Conservation (phyloP, 2,329 filamentous ascomycete genomes). For the Fusarium subglutinans region DNA sequence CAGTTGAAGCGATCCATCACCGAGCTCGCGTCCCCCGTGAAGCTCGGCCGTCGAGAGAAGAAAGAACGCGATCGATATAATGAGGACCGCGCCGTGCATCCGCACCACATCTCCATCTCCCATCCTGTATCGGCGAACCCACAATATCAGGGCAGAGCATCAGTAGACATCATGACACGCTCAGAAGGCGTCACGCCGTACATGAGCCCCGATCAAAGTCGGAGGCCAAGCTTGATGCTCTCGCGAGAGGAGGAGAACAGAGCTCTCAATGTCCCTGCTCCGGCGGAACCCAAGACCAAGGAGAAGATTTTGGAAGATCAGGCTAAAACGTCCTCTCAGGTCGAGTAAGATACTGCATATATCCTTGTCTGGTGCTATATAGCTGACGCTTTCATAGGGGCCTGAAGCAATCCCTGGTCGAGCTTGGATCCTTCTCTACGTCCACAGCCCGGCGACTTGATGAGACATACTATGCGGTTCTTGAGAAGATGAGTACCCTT, state of each 20-base stretch:
- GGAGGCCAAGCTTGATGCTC: conserved; percentile 53
- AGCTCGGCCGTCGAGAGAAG: conserved; percentile 49
- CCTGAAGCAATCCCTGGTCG: conserved; percentile 60
- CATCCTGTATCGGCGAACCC: conserved; percentile 39
- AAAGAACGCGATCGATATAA: conserved; percentile 42
- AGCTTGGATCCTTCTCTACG: conserved; percentile 69
- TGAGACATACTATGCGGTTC: conserved; percentile 76
- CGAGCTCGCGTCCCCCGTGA: conserved; percentile 60
- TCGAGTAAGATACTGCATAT: conserved; percentile 43
- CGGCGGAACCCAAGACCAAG: conserved; percentile 38
- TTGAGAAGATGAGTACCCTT: conserved; percentile 73
- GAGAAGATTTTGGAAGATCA: conserved; percentile 54
- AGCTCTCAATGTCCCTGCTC: conserved; percentile 10
- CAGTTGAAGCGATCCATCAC: conserved; percentile 66
- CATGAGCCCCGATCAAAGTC: conserved; percentile 55
- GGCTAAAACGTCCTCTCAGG: conserved; percentile 42
- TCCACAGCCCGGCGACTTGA: conserved; percentile 73
- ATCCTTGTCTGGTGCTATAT: not conserved
- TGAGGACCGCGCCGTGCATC: conserved; percentile 43
- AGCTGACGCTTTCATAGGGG: conserved; percentile 49
- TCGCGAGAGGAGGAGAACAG: conserved; percentile 43
- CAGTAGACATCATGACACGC: conserved; percentile 56
- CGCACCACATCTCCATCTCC: conserved; percentile 27
- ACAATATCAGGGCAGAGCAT: conserved; percentile 48
- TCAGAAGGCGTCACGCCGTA: conserved; percentile 57